A percentile compares a stretch with the other conserved stretches of the same genome.
These are phyloP conservation scores for Kodamaea alishanica DNA, from an alignment of 1,139 yeast genomes.

Conservation along the genomic window DNA sequence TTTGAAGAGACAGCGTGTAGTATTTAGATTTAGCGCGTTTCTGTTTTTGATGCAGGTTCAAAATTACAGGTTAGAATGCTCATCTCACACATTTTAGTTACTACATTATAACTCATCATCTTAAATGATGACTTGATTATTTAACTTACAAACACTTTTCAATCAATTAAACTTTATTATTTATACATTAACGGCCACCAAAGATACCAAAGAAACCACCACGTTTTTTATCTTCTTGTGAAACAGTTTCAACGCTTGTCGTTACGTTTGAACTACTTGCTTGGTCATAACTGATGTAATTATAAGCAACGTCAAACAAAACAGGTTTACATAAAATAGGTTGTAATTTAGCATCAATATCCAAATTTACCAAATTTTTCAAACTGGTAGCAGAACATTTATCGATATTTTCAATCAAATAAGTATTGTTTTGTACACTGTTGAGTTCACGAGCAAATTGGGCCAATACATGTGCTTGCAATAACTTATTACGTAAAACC, in stretches of 20 bases:
- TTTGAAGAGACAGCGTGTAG: no score
- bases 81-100: no score
- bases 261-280: slow-evolving; percentile 14
- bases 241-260: slow-evolving; percentile 14
- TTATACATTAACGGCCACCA: slow-evolving; percentile 17
- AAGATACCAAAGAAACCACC: slow-evolving; percentile 47
- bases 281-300: slow-evolving; percentile 57
- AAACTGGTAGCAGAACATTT: slow-evolving; percentile 41
- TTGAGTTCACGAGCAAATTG: slow-evolving; percentile 36
- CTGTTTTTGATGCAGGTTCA: no score
- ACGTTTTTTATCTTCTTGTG: slow-evolving; percentile 25
- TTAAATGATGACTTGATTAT: no score
- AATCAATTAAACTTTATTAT: no score
- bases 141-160: no score
- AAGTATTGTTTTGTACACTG: slow-evolving; percentile 7
- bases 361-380: slow-evolving; percentile 46
- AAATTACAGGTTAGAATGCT: no score
- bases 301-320: slow-evolving; percentile 82
- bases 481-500: slow-evolving; percentile 27
- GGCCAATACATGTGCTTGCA: slow-evolving; percentile 49
- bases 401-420: slow-evolving; percentile 48
- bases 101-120: no score
- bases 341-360: slow-evolving; percentile 28
- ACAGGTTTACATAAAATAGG: slow-evolving; percentile 83
- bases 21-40: no score